phyloP scores from a whole-genome alignment of 2,329 filamentous ascomycete genomes.

The Amylocarpus encephaloides region DNA sequence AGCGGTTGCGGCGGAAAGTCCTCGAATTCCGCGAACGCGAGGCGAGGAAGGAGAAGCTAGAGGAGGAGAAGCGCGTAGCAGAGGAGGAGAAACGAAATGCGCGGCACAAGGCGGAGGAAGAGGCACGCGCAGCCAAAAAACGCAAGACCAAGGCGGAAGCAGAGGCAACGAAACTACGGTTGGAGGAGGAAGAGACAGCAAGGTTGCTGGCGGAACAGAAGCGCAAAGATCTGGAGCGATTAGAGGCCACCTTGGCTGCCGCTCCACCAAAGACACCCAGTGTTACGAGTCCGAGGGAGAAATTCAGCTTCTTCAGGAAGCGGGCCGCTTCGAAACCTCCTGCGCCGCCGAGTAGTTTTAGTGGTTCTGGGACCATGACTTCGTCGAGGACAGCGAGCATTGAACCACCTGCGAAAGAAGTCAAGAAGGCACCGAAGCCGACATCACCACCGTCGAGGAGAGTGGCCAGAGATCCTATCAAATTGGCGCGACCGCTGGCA shows the following conservation, averaged over 20 bases:
- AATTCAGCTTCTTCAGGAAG: slow-evolving; percentile 29
- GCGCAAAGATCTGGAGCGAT: slow-evolving; percentile 29
- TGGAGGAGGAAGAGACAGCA: slow-evolving; percentile 21
- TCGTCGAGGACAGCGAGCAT: slow-evolving; percentile 10
- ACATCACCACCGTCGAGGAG: slow-evolving; percentile 3
- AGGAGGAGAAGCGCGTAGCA: slow-evolving; percentile 1
- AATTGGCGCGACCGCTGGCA: background rate
- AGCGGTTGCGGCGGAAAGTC: slow-evolving; percentile 16
- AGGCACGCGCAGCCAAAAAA: slow-evolving; percentile 2
- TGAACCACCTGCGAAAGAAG: slow-evolving; percentile 9
- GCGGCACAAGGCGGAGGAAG: background rate
- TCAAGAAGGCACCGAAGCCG: background rate
- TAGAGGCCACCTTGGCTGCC: slow-evolving; percentile 29
- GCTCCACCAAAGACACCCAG: slow-evolving; percentile 16
- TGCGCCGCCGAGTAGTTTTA: slow-evolving; percentile 7
- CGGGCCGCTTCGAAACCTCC: slow-evolving; percentile 17
- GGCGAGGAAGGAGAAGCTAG: slow-evolving; percentile 7
- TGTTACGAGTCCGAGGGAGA: slow-evolving; percentile 22
- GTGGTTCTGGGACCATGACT: slow-evolving; percentile 7
- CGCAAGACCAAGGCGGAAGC: slow-evolving; percentile 1
- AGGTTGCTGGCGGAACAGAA: slow-evolving; percentile 28
- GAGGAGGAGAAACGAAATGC: slow-evolving; percentile 1
- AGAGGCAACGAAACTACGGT: slow-evolving; percentile 10
- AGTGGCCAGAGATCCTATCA: slow-evolving; percentile 1
- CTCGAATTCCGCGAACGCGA: slow-evolving; percentile 17